Percentiles rank a stretch among this genome's conserved stretches.
These are phyloP conservation scores for Xylaria intraflava DNA, from an alignment of 495 filamentous ascomycete species.

Conservation along the genomic window DNA sequence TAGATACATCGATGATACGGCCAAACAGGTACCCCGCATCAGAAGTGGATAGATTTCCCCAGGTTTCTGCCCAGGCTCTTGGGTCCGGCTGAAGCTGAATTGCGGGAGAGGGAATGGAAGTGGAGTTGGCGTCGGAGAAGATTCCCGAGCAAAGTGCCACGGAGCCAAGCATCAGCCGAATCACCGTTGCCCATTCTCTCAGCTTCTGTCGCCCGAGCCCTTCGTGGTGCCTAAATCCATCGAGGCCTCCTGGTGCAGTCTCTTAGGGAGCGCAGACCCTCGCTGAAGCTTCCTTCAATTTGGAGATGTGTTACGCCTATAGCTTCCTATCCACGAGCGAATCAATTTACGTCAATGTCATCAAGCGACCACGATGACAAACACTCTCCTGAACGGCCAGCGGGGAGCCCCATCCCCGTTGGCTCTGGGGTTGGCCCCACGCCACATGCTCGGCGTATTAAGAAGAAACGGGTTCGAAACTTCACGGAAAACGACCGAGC, in stretches of 20 bases:
- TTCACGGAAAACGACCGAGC: constrained; percentile 22
- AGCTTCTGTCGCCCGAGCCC: constrained; percentile 6
- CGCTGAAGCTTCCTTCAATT: background rate
- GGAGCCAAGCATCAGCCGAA: constrained; percentile 9
- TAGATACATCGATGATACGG: background rate
- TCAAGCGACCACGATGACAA: constrained; percentile 16
- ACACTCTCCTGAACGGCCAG: constrained; percentile 1
- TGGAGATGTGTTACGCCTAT: constrained; percentile 10
- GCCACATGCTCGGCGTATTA: constrained; percentile 4
- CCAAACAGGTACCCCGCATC: constrained; percentile 8
- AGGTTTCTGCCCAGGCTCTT: constrained; percentile 14
- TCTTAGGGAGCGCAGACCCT: constrained; percentile 5
- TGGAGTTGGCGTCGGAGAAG: constrained; percentile 11
- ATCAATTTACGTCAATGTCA: constrained; percentile 10
- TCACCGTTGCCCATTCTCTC: background rate
- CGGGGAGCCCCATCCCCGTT: constrained; percentile 1
- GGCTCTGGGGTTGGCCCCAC: background rate
- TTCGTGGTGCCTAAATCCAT: background rate
- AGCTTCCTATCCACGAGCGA: constrained; percentile 1
- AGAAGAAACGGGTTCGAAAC: constrained; percentile 21
- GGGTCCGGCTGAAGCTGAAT: constrained; percentile 14
- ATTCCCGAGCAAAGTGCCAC: constrained; percentile 6
- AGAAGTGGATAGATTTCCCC: background rate
- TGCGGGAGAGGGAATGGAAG: constrained; percentile 11
- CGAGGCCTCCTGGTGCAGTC: background rate